These are phyloP conservation scores for Boletus rufocinnamomeus DNA, from an alignment of 768 basidiomycete species.

Conservation along the genomic window DNA sequence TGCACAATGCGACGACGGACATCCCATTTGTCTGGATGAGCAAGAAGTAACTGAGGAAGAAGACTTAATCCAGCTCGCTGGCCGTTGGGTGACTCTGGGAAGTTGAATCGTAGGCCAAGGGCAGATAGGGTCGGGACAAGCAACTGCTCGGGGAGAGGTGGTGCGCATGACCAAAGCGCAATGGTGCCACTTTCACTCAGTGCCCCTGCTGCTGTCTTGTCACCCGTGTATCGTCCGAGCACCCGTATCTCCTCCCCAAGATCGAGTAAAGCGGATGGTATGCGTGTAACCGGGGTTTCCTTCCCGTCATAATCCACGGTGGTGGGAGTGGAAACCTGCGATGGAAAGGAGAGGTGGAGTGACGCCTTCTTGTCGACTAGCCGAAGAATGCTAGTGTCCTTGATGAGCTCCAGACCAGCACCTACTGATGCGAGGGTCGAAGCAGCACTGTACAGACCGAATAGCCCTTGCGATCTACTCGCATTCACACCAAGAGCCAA, in stretches of 20 bases:
- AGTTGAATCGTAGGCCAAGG: constrained; percentile 28
- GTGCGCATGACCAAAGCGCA: constrained; percentile 34
- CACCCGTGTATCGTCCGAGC: constrained; percentile 24
- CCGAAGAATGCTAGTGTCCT: constrained; percentile 28
- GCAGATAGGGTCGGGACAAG: constrained; percentile 25
- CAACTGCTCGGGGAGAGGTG: constrained; percentile 28
- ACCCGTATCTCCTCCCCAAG: constrained; percentile 16
- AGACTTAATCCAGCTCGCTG: constrained; percentile 1
- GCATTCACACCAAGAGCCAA: constrained; percentile 66
- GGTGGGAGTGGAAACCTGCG: constrained; percentile 11
- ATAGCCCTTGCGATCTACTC: constrained; percentile 47
- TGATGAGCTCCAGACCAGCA: constrained; percentile 35
- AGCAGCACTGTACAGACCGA: constrained; percentile 37
- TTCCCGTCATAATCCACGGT: constrained; percentile 10
- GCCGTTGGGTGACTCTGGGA: background rate
- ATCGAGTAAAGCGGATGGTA: constrained; percentile 20
- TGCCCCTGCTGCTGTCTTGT: constrained; percentile 25
- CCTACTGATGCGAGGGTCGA: constrained; percentile 43
- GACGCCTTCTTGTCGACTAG: constrained; percentile 26
- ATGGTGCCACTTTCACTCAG: constrained; percentile 27
- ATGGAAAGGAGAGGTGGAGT: constrained; percentile 31
- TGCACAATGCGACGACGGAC: constrained; percentile 18
- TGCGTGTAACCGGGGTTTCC: constrained; percentile 8
- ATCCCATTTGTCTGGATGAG: constrained; percentile 27
- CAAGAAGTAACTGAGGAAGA: constrained; percentile 34